A percentile compares a stretch with the other conserved stretches of the same genome.
Evolutionary conservation across 345 rosid species (phyloP).

Genomic region (Erodium maritimum): DNA sequence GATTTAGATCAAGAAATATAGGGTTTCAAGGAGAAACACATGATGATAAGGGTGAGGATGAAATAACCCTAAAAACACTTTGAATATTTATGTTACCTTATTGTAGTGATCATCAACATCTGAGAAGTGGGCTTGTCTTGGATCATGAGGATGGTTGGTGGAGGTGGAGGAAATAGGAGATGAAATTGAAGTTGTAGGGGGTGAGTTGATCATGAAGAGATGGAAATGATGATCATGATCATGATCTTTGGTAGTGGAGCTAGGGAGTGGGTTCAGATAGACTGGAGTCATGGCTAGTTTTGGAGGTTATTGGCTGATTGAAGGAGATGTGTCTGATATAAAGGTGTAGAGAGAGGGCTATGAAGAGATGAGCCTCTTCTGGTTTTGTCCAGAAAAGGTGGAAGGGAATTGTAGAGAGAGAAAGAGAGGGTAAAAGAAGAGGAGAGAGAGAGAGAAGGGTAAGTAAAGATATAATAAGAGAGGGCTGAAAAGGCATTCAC

Average conservation of each 20-base stretch:
- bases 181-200: too few species aligned
- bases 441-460: background rate
- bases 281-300: slow-evolving; percentile 18
- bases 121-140: background rate
- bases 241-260: slow-evolving; percentile 19
- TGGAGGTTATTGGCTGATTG: background rate
- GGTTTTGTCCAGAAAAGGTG: slow-evolving; percentile 7
- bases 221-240: slow-evolving; percentile 13
- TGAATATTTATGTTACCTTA: background rate
- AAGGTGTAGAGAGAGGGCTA: too few species aligned
- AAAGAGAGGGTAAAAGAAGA: background rate
- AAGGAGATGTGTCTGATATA: background rate
- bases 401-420: slow-evolving; percentile 2
- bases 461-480: background rate
- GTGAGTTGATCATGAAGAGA: background rate
- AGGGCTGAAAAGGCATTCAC: slow-evolving; percentile 32
- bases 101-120: background rate
- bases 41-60: too few species aligned
- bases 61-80: background rate
- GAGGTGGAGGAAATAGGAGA: too few species aligned
- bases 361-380: too few species aligned
- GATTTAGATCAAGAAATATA: too few species aligned
- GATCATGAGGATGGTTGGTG: background rate
- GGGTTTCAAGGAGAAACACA: too few species aligned
- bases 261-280: slow-evolving; percentile 17